Evolutionary conservation across 257 asterid species (phyloP), one percentile per base, ranked within the genome.

Genomic region (Nicotiana noctiflora): DNA sequence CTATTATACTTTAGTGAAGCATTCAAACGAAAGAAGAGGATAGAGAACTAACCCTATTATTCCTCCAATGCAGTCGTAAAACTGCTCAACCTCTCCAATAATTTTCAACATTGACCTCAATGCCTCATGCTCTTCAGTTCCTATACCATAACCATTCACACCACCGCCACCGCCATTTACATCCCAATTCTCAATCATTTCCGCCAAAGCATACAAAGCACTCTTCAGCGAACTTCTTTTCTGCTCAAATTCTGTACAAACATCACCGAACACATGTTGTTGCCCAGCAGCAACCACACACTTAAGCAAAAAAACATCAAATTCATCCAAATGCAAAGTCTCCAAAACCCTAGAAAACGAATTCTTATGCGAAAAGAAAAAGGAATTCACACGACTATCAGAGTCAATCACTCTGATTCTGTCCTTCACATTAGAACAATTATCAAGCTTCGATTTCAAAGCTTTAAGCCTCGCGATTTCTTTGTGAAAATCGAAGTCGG

Each of bases 1-100:
- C 56, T n/a, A 10, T 67, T 19, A 67, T 67, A n/a, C 76, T n/a
- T 32, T 13, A 44, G 19, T 44, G 19, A 44, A 70, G 77, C 34
- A 40, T 44, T 44, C 77, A 44, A 70, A 51, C 13, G 21, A 13
- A 8, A 72, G 77, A 2, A 21, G 46, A 21, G 25, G 8, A 84
- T 15, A 77, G 75, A 57, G 79, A 25, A 86, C 96, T 88, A 77
- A 96, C 98, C 99, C 99, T 52, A 96, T 89, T 70, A 94, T 91
- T 80, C 99, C 99, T 81, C 99, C 98, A 84, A 96, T 90, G 86
- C 97, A 94, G 66, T 96, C 95, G 86, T 94, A 96, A 85, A 96
- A 94, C 80, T 85, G 88, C 86, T 96, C 99, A 40, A 94, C 90
- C 57, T 96, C 97, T 37, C 89, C 92, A 27, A 96, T 93, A 87